Evolutionary conservation across 768 basidiomycete species (phyloP), one percentile per base, ranked within the genome.

Genomic region (Lactarius akahatsu): DNA sequence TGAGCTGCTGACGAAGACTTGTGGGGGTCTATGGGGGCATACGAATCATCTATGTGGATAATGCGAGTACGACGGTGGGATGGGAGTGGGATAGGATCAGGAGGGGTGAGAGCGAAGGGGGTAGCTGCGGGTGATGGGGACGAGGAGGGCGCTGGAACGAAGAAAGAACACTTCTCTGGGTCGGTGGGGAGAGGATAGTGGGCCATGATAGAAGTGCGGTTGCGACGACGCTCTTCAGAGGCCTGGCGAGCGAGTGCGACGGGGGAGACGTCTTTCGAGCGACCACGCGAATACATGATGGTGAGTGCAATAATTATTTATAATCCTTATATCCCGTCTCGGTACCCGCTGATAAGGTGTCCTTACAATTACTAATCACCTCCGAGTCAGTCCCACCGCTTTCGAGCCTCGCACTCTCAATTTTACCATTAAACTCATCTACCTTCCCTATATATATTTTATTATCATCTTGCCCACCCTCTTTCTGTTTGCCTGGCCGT

Each of bases 231-330:
- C 34, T 71, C 70, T 47, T 71, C 68, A 38, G 70, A 71, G 50
- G 68, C 68, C 57, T 71, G 68, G n/a, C 70, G 68, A 54, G 70
- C 70, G 23, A 71, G 55, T 9, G 70, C 70, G 59, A 66, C 68
- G 56, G 68, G 59, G 59, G 70, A 71, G 15, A 71, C 32, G 13
- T 63, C 58, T 36, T 54, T 62, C 41, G 70, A 71, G 26, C 70
- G 70, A 11, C 70, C 70, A 58, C 70, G 70, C 26, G 68, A 52
- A 20, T 62, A 54, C 68, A 69, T 69, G 61, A 13, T 26, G 50
- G 50, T 52, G 13, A 4, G n/a, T 52, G 15, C 0, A 26, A 52
- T 52, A 52, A 52, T 52, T 26, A 52, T 26, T 52, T 26, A 52
- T 28, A 52, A 5, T 50, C 23, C 47, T 47, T 47, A 45, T 47